A percentile compares a stretch with the other conserved stretches of the same genome.
Evolutionary conservation across 2,329 filamentous ascomycete genomes (phyloP).

Genomic region (Juglanconis juglandina): DNA sequence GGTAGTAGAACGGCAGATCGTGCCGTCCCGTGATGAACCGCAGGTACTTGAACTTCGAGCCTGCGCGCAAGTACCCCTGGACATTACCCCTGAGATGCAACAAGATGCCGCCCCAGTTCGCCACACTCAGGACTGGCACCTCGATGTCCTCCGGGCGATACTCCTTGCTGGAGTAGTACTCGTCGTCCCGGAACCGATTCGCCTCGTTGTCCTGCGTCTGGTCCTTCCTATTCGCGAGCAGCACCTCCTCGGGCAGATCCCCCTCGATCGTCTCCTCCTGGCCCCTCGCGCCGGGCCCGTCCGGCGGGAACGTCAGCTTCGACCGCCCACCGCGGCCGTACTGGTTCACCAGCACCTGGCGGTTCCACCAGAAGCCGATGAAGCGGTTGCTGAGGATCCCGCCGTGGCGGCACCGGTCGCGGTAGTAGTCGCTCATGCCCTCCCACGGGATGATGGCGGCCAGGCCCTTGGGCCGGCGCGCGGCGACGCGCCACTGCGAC

Average conservation of each 20-base stretch:
- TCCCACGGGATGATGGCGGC: constrained; percentile 50
- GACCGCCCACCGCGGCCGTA: constrained; percentile 50
- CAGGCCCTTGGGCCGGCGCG: constrained; percentile 42
- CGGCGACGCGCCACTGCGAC: constrained; percentile 47
- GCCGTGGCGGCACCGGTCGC: constrained; percentile 58
- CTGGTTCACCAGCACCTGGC: constrained; percentile 65
- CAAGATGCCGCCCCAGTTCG: constrained; percentile 69
- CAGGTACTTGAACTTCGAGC: constrained; percentile 65
- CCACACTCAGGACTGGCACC: constrained; percentile 64
- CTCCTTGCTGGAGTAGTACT: constrained; percentile 63
- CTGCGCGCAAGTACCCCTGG: constrained; percentile 60
- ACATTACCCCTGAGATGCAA: constrained; percentile 68
- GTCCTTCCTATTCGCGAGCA: constrained; percentile 45
- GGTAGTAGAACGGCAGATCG: constrained; percentile 70
- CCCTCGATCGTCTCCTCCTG: constrained; percentile 55
- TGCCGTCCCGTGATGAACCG: constrained; percentile 68
- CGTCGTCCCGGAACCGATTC: constrained; percentile 58
- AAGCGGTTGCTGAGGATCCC: constrained; percentile 58
- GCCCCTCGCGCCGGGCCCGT: constrained; percentile 27
- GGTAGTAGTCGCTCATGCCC: constrained; percentile 52
- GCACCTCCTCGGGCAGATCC: constrained; percentile 50
- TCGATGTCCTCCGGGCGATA: constrained; percentile 63
- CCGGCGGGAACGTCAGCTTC: constrained; percentile 28
- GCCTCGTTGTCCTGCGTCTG: constrained; percentile 44
- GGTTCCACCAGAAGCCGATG: constrained; percentile 65